Evolutionary conservation across 164 flowering plant genomes (phyloP).

Genomic region (Chloranthus sessilifolius): DNA sequence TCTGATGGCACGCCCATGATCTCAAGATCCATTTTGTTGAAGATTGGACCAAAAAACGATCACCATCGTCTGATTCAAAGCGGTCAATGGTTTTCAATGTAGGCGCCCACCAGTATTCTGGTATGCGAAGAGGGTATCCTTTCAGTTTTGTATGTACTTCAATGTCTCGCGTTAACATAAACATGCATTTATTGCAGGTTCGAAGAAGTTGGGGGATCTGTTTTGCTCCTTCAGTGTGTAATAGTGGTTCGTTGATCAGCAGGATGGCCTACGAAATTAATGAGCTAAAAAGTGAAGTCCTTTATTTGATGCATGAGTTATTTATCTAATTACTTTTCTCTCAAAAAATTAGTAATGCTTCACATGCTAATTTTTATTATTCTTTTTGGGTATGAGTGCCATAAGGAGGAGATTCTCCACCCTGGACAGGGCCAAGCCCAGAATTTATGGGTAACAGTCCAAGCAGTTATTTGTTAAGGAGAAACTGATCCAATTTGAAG

Average conservation of each 20-base stretch:
- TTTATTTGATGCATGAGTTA: not conserved
- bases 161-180: no score
- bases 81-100: no score
- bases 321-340: not conserved
- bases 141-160: no score
- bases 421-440: not conserved
- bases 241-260: not conserved
- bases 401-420: not conserved
- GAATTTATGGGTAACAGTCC: not conserved
- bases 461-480: not conserved
- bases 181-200: no score
- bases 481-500: not conserved
- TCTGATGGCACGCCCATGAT: no score
- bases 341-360: not conserved
- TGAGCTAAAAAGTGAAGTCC: slow-evolving; percentile 7
- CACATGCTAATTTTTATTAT: not conserved
- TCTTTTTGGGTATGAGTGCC: not conserved
- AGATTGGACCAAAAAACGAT: no score
- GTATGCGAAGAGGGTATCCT: no score
- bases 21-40: no score
- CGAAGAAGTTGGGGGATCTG: no score
- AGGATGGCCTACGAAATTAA: slow-evolving; percentile 4
- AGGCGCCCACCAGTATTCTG: no score
- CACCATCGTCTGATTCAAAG: no score
- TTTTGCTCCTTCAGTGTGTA: not conserved